These are phyloP conservation scores for Mycena olivaceomarginata DNA, from an alignment of 768 basidiomycete species.

Conservation along the genomic window DNA sequence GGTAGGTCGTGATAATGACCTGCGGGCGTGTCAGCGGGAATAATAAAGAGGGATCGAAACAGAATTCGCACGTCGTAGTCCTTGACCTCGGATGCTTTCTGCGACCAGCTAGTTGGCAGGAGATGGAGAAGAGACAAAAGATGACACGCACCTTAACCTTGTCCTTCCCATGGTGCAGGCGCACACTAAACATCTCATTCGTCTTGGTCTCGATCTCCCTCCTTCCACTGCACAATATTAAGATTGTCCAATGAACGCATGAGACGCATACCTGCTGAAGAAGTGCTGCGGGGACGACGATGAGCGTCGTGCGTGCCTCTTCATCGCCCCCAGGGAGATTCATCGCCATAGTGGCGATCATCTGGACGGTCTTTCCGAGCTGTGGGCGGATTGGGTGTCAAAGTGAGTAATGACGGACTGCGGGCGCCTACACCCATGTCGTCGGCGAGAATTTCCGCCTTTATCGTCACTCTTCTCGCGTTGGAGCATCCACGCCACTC, in stretches of 20 bases:
- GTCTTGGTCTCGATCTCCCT: constrained; percentile 85
- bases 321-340: constrained; percentile 73
- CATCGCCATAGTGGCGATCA: constrained; percentile 86
- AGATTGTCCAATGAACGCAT: background rate
- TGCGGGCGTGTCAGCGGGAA: constrained; percentile 50
- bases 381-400: constrained; percentile 43
- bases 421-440: constrained; percentile 79
- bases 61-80: constrained; percentile 66
- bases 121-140: too few species aligned
- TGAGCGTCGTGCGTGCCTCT: constrained; percentile 73
- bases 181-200: constrained; percentile 75
- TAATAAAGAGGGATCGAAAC: constrained; percentile 24
- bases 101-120: background rate
- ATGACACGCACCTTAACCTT: constrained; percentile 69
- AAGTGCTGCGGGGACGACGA: constrained; percentile 87
- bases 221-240: constrained; percentile 73
- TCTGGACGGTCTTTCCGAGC: constrained; percentile 80
- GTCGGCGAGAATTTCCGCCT: constrained; percentile 84
- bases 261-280: constrained; percentile 74
- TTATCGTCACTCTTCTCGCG: constrained; percentile 71
- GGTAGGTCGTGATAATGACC: constrained; percentile 88
- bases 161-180: constrained; percentile 84
- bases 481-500: constrained; percentile 87
- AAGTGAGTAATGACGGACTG: background rate
- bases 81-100: constrained; percentile 69